Evolutionary conservation across 2,329 filamentous ascomycete species (phyloP), one percentile per base, ranked within the genome.

Genomic region (Paramyrothecium roridum): DNA sequence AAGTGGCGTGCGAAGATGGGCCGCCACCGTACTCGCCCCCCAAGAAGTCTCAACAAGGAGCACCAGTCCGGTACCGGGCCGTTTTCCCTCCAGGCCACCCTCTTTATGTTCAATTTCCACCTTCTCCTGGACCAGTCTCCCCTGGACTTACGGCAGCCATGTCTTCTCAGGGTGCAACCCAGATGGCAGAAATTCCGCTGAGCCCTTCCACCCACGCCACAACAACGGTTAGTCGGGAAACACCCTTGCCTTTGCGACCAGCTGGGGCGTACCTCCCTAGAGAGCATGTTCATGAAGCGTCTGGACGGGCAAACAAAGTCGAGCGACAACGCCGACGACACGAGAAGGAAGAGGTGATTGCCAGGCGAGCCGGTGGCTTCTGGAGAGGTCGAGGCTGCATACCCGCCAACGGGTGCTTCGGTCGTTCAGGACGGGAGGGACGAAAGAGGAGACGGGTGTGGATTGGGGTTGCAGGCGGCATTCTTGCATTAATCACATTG

Each of bases 341-440:
- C 55, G 86, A 90, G 66, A 88, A 87, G 57, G 86, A 90, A 68
- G 87, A 90, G 45, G 77, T 76, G 2, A 63, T 81, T 19, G 84
- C 82, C 1, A 78, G 76, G 50, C 84, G 80, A 59, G 67, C 77
- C 1, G 85, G 86, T 2, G 81, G 83, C 3, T 76, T 84, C 46
- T 90, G 87, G 85, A 81, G 83, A 63, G 86, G 86, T 2, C 80
- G 87, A 50, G 83, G 81, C 11, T 88, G 83, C 57, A 76, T 90
- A 37, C 80, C 84, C 1, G 75, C 79, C 17, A 79, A 74, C n/a
- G 86, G 86, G 2, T 89, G 86, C 67, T 86, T 85, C 65, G 86
- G 87, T 1, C 78, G 85, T 20, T 73, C 74, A 2, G 85, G 85
- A 1, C 80, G 82, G 1, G 87, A 89, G 63, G 85, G 83, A 3